Evolutionary conservation across 176 grass and related monocot genomes (phyloP).

Genomic region (Eleusine coracana): DNA sequence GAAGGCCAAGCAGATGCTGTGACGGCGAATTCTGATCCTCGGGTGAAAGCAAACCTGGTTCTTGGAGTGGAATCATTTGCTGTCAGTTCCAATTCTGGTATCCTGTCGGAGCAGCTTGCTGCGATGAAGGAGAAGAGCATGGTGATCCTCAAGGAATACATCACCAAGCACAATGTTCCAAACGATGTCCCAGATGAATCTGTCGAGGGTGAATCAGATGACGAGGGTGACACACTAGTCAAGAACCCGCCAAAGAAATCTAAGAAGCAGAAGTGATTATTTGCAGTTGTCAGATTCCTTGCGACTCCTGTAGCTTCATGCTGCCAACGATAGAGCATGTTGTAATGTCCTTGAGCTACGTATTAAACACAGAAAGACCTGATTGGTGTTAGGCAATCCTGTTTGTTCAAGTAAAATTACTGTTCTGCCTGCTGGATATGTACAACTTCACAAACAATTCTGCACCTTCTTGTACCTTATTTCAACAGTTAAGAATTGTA

Average conservation of each 20-base stretch:
- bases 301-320: neutral
- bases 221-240: slow-evolving; percentile 29
- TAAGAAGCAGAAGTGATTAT: slow-evolving; percentile 64
- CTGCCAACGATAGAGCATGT: neutral
- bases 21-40: neutral
- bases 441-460: neutral
- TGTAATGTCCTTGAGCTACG: neutral
- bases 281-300: neutral
- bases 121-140: slow-evolving; percentile 84
- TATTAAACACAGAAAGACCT: neutral
- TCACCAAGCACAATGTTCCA: slow-evolving; percentile 67
- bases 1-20: slow-evolving; percentile 37
- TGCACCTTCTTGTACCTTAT: neutral
- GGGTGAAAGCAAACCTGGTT: slow-evolving; percentile 61
- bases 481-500: neutral
- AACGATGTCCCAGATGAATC: slow-evolving; percentile 82
- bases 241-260: slow-evolving; percentile 79
- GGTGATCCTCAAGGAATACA: slow-evolving; percentile 79
- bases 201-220: slow-evolving; percentile 53
- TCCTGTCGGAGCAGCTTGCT: slow-evolving; percentile 71
- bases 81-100: slow-evolving; percentile 51
- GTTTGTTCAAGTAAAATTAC: neutral
- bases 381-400: neutral
- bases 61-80: slow-evolving; percentile 60
- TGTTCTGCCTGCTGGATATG: neutral